Base-by-base conservation (phyloP, 148 eudicot genomes). In the Rhododendron williamsianum region DNA sequence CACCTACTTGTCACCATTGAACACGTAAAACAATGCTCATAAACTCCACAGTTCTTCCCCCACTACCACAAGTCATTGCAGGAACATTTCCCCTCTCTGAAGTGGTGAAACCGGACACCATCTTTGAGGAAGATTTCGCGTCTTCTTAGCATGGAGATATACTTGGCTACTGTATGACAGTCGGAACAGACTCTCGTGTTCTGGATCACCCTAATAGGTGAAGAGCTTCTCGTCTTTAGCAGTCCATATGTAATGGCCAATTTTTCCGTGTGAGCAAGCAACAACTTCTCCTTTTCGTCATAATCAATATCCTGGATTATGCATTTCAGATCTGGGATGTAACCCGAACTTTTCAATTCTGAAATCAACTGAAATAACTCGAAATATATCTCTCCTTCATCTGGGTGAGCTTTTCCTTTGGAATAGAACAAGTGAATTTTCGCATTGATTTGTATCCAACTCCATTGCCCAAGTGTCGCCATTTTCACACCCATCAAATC, bases 211-310 rank as follows among this genome's bases (percentile, higher is more conserved):
- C 93, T 85, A 12, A 93, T 87, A 1, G 93, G 92, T 27, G 87
- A 87, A 51, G 49, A 12, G 41, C 84, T 87, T 85, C 78, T 89
- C 33, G 45, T 86, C 81, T 90, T 92, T 84, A 93, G 89, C 77
- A 93, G 84, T 46, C 96, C 96, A 72, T 91, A 93, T 2, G 94
- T 89, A 81, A 93, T 89, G 73, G 96, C 96, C 76, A 92, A 65
- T 82, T 93, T 93, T 83, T 93, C 94, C 0, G 94, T 88, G 86
- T 93, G 94, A 84, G 83, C 33, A 41, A 93, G 89, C 85, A 93
- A 80, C 33, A 89, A 84, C 87, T 90, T 92, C 87, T 93, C 92
- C 84, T 92, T 92, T 52, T 92, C 92, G 21, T 6, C 86, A 49
- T 86, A 87, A 45, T 86, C 87, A 2, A 90, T 84, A 49, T 91